Evolutionary conservation across 441 rosid genomes (phyloP), one percentile per base, ranked within the genome.

Genomic region (Erysimum pusillum): DNA sequence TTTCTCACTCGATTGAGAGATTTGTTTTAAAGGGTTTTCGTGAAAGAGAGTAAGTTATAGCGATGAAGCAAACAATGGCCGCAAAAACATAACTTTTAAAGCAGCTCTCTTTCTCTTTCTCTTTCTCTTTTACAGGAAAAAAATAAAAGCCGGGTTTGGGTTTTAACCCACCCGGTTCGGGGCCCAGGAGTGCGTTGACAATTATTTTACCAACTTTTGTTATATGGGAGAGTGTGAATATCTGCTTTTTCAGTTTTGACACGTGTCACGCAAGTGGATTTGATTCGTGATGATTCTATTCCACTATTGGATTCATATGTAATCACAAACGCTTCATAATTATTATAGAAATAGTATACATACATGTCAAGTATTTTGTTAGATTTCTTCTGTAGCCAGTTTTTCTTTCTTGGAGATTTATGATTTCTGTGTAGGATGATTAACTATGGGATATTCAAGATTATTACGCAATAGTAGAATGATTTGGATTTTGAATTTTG

Each of bases 61-160:
- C 68, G 76, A 58, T 71, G 76, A 77, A 77, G 80, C 80, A 76
- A 76, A 9, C 79, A 76, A 44, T 51, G 48, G 58, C 71, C 10
- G 11, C 63, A 22, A 59, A 44, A 45, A 6, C 18, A 14, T 3
- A 49, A 61, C 74, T 32, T 20, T 68, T 49, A 13, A 52, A 68
- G 32, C 34, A 76, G 65, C 70, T 63, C 65, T 76, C 51, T 61
- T 13, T 59, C 5, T 38, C 28, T 48, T 7, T 48, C 10, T 38
- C 9, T 3, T 20, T 22, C 25, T 22, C 25, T 22, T 52, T 38
- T n/a, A 46, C 59, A 53, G 70, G 22, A 28, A 32, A 5, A 35
- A 2, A 28, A 71, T 6, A 22, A 44, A 46, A 1, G 6, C 39
- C 80, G 61, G 76, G 75, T 63, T 54, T 17, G 75, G 71, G 54